Evolutionary conservation across 2,329 filamentous ascomycete genomes (phyloP), one percentile per base, ranked within the genome.

Genomic region (Thielaviopsis populi): DNA sequence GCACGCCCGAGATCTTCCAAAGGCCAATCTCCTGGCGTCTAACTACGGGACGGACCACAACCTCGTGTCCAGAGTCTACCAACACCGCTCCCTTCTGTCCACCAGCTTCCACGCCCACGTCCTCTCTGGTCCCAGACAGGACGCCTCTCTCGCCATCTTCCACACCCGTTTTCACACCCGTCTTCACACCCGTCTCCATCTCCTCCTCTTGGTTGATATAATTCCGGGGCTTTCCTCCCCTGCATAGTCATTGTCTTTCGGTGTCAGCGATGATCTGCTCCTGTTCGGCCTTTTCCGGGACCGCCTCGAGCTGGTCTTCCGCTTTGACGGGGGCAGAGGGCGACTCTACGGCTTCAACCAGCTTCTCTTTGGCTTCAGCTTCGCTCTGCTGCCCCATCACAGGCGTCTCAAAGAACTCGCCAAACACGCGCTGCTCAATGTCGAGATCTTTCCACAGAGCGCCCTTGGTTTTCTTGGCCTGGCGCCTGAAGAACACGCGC

Each of bases 401-500:
- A 27, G 5, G 53, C 27, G 22, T 27, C 15, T 56, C 53, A 17
- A 77, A 69, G 62, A 73, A 76, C 62, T 75, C 72, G 58, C 71
- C 73, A 64, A 77, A 77, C 1, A 72, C 72, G 5, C 73, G 72
- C 67, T 75, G 69, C 69, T 77, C 75, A 33, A 76, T 68, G 30
- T 76, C 74, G 66, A 72, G 68, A 10, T 75, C 73, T 68, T 73
- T 74, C 72, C 72, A 75, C 15, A 69, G 68, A 6, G 69, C 53
- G 3, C 71, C 72, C 1, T 69, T 67, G 2, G 65, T 50, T 59
- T 68, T 69, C 22, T 63, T 59, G 27, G 68, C 70, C 54, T 64
- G 62, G 13, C 69, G 69, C 30, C 74, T 69, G 69, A 73, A 74
- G 68, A 70, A 76, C 41, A 76, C 69, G 7, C 83, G 74, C 76